Percentiles rank a stretch among this genome's conserved stretches.
These are phyloP conservation scores for Fusarium guadeloupense DNA, from an alignment of 2,329 filamentous ascomycete species.

Conservation along the genomic window DNA sequence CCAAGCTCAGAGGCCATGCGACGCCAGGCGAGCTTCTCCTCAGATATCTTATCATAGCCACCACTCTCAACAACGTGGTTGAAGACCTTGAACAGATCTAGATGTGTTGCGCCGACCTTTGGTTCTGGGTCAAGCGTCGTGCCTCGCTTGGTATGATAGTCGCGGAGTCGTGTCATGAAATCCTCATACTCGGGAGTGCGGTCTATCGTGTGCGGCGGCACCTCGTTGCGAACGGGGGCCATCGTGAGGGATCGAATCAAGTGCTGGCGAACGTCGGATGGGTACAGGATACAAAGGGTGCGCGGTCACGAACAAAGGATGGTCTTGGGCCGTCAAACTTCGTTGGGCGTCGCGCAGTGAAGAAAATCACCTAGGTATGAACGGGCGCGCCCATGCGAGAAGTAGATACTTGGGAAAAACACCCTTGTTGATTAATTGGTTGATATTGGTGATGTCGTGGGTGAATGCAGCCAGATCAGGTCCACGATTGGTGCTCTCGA, in stretches of 20 bases:
- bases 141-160: constrained; percentile 81
- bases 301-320: constrained; percentile 7
- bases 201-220: constrained; percentile 60
- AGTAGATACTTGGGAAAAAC: not conserved
- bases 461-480: constrained; percentile 19
- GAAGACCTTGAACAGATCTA: constrained; percentile 83
- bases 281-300: constrained; percentile 7
- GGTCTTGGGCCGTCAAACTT: not conserved
- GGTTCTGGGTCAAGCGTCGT: constrained; percentile 83
- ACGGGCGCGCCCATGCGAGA: constrained; percentile 10
- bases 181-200: constrained; percentile 77
- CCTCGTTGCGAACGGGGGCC: constrained; percentile 50
- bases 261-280: constrained; percentile 1
- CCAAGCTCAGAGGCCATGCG: constrained; percentile 80
- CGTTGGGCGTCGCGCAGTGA: constrained; percentile 13
- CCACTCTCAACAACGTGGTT: constrained; percentile 79
- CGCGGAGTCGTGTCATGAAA: constrained; percentile 77
- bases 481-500: constrained; percentile 28
- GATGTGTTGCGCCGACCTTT: constrained; percentile 78
- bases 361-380: not conserved
- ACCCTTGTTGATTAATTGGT: constrained; percentile 1
- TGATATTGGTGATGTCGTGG: constrained; percentile 14
- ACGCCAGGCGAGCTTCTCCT: constrained; percentile 87
- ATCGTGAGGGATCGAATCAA: constrained; percentile 36
- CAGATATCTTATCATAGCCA: constrained; percentile 86